Conservation (phyloP, 192 early-diverging fungal species). For the Spizellomyces sp. region DNA sequence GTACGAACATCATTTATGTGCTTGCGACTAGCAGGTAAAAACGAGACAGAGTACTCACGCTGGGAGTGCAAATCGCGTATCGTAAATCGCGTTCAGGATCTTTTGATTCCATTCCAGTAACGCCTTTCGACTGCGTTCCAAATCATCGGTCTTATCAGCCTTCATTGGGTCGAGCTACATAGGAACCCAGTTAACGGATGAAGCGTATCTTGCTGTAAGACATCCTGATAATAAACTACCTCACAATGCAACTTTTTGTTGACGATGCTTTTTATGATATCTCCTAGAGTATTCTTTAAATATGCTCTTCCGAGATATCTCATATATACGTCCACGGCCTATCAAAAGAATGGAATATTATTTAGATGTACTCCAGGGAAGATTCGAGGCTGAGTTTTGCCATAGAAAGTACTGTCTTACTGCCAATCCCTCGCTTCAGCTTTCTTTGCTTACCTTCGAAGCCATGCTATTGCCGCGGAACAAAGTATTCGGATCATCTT, state of each 20-base stretch:
- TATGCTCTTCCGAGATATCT: conserved; percentile 25
- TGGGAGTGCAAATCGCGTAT: conserved; percentile 21
- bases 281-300: conserved; percentile 19
- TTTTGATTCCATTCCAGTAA: conserved; percentile 13
- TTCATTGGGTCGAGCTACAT: conserved; percentile 29
- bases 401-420: neutral
- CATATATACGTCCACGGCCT: conserved; percentile 36
- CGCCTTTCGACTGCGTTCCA: conserved; percentile 5
- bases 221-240: conserved; percentile 2
- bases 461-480: conserved; percentile 36
- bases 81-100: conserved; percentile 29
- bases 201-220: neutral
- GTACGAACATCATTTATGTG: neutral
- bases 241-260: conserved; percentile 19
- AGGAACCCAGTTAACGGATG: neutral
- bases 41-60: conserved; percentile 6
- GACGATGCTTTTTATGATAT: conserved; percentile 28
- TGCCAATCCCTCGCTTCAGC: neutral
- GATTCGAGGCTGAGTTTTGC: too few relatives aligned
- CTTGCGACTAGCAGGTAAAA: too few relatives aligned
- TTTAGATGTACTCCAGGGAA: too few relatives aligned
- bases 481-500: conserved; percentile 20
- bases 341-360: neutral
- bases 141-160: conserved; percentile 20
- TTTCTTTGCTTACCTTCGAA: conserved; percentile 23